phyloP scores from a whole-genome alignment of 257 asterid genomes.

The Handroanthus guayacan region DNA sequence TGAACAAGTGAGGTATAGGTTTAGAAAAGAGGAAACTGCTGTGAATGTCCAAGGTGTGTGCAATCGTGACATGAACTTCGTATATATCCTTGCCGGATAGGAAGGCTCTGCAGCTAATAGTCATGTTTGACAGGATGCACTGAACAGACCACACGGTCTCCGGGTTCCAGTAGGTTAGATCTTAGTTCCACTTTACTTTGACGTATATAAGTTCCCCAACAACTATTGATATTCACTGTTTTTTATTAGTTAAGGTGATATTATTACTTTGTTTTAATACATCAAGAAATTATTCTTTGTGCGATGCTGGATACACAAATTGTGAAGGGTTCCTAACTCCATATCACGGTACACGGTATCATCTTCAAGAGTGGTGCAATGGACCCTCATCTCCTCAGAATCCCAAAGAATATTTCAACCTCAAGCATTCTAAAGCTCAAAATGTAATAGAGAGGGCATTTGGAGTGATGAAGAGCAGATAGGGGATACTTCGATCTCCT shows the following conservation, averaged over 20 bases:
- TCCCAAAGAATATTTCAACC: neutral
- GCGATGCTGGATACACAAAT: neutral
- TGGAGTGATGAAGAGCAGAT: too few relatives aligned
- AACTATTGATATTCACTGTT: too few relatives aligned
- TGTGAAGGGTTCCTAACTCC: neutral
- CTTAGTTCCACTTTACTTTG: too few relatives aligned
- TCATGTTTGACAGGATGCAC: neutral
- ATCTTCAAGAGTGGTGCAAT: neutral
- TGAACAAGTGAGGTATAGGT: conserved; percentile 12
- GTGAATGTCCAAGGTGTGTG: conserved; percentile 19
- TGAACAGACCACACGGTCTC: neutral
- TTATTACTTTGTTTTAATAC: neutral
- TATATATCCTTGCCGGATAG: too few relatives aligned
- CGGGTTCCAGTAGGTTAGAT: neutral
- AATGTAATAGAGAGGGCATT: neutral
- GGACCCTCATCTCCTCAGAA: neutral
- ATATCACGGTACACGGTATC: neutral
- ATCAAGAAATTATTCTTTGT: too few relatives aligned
- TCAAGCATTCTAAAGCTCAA: neutral
- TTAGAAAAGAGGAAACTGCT: neutral
- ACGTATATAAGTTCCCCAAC: too few relatives aligned
- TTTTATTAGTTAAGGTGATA: neutral
- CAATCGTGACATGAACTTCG: neutral
- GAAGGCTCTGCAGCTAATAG: neutral
- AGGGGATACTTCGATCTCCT: too few relatives aligned